phyloP scores from a whole-genome alignment of 176 grass and related monocot genomes.

The Eragrostis nindensis region DNA sequence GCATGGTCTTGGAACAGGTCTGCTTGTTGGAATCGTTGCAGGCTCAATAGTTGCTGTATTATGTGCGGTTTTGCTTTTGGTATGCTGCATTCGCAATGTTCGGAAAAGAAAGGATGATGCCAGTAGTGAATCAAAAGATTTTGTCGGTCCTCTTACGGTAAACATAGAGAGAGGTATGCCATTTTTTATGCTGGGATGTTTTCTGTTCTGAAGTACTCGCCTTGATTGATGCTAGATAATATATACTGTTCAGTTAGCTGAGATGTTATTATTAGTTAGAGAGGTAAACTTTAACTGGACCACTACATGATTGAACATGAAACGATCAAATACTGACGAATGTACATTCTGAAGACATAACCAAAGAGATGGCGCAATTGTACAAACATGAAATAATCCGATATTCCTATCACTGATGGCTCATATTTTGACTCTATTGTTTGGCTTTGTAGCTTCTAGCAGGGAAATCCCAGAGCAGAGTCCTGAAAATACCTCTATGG shows the following conservation, averaged over 20 bases:
- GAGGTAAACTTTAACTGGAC: not conserved
- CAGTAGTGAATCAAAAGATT: constrained; percentile 68
- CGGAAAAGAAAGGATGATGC: constrained; percentile 65
- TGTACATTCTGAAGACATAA: constrained; percentile 13
- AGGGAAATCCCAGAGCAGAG: constrained; percentile 67
- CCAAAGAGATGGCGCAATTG: not conserved
- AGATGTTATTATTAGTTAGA: constrained; percentile 20
- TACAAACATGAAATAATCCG: not conserved
- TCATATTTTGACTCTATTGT: constrained; percentile 28
- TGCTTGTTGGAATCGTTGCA: constrained; percentile 62
- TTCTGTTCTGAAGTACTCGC: constrained; percentile 22
- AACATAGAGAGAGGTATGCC: constrained; percentile 69
- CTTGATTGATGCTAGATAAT: constrained; percentile 29
- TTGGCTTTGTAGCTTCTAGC: constrained; percentile 61
- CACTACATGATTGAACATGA: constrained; percentile 1
- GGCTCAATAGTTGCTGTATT: constrained; percentile 65
- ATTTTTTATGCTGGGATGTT: constrained; percentile 31
- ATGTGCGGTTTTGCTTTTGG: constrained; percentile 55
- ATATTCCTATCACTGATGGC: not conserved
- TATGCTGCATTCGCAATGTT: constrained; percentile 54
- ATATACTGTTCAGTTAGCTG: constrained; percentile 16
- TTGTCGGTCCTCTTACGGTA: constrained; percentile 54
- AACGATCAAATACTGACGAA: not conserved
- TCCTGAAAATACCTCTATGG: constrained; percentile 49
- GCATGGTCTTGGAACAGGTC: constrained; percentile 59